A percentile compares a stretch with the other conserved stretches of the same genome.
Evolutionary conservation across 2,329 filamentous ascomycete genomes (phyloP).

Genomic region (Xylaria sp.): DNA sequence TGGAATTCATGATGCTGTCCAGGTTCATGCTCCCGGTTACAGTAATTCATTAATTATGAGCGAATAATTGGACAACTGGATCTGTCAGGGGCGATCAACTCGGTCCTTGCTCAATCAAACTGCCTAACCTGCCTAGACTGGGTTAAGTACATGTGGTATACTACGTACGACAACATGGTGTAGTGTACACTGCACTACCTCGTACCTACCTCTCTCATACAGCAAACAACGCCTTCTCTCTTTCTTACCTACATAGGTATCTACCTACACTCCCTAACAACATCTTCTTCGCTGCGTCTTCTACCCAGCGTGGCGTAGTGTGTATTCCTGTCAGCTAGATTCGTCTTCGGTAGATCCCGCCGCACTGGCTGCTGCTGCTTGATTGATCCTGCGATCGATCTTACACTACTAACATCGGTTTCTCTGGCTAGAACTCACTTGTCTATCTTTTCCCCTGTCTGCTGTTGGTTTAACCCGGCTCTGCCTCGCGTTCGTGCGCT

Average conservation of each 20-base stretch:
- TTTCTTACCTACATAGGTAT: neutral
- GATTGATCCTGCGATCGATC: conserved; percentile 16
- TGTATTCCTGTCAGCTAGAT: conserved; percentile 10
- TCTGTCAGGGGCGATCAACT: conserved; percentile 25
- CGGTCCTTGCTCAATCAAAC: conserved; percentile 38
- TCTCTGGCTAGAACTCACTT: conserved; percentile 14
- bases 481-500: neutral
- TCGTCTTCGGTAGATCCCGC: conserved; percentile 15
- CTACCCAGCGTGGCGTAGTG: neutral
- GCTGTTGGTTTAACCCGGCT: conserved; percentile 5
- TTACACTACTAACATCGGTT: conserved; percentile 5
- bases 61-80: conserved; percentile 28
- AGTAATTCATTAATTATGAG: conserved; percentile 32
- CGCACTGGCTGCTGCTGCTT: conserved; percentile 13
- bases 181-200: neutral
- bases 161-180: too few relatives aligned
- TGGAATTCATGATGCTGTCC: neutral
- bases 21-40: conserved; percentile 11
- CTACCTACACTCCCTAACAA: neutral
- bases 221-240: conserved; percentile 16
- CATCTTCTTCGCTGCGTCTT: neutral
- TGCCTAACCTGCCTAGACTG: neutral
- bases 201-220: neutral
- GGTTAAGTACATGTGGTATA: too few relatives aligned
- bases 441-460: conserved; percentile 7